Percentiles rank a stretch among this genome's conserved stretches.
Evolutionary conservation across 176 grass and related monocot species (phyloP).

Genomic region (Eragrostis curvula): DNA sequence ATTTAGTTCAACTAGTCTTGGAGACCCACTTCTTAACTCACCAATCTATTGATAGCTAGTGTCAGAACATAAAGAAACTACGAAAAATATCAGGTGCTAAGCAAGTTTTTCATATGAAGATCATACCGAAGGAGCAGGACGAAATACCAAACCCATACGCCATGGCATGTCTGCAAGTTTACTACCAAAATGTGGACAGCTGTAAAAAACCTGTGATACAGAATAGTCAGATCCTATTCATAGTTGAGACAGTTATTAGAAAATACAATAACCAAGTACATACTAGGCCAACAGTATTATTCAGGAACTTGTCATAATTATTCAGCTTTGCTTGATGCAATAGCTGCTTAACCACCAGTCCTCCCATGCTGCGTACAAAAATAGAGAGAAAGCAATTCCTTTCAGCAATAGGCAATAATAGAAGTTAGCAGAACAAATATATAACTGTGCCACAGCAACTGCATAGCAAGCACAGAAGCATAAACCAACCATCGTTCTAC

Average conservation of each 20-base stretch:
- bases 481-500: conserved; percentile 39
- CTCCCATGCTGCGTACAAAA: conserved; percentile 78
- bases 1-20: conserved; percentile 87
- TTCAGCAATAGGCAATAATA: neutral
- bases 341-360: conserved; percentile 97
- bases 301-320: conserved; percentile 76
- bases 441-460: neutral
- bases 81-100: conserved; percentile 14
- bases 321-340: conserved; percentile 88
- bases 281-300: conserved; percentile 89
- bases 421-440: conserved; percentile 13
- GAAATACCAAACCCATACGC: conserved; percentile 95
- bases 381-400: conserved; percentile 30
- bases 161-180: conserved; percentile 98
- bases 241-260: conserved; percentile 14
- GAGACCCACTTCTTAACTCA: conserved; percentile 93
- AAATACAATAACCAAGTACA: conserved; percentile 35
- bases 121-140: conserved; percentile 89
- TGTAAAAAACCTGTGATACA: conserved; percentile 83
- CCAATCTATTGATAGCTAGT: conserved; percentile 66
- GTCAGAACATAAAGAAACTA: neutral
- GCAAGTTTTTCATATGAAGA: conserved; percentile 27
- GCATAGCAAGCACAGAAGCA: neutral
- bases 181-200: conserved; percentile 98
- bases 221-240: conserved; percentile 42